Evolutionary conservation across 805 yeast genomes (phyloP).

Genomic region (Pichia kluyveri): DNA sequence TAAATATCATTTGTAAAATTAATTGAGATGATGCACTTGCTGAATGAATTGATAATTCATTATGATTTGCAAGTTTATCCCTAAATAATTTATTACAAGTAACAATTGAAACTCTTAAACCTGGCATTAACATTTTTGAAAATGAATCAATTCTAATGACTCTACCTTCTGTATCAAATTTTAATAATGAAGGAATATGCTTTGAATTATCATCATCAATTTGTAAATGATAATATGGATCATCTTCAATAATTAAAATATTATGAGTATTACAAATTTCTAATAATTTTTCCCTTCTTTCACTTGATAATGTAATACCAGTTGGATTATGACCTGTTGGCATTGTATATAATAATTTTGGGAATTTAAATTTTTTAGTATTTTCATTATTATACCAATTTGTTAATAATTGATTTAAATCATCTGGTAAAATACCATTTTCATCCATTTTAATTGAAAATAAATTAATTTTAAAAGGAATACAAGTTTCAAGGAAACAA

Average conservation of each 20-base stretch:
- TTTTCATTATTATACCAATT: constrained; percentile 56
- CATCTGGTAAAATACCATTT: constrained; percentile 68
- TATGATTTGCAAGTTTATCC: constrained; percentile 43
- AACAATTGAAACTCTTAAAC: constrained; percentile 65
- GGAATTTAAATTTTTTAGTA: constrained; percentile 28
- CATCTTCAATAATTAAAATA: constrained; percentile 70
- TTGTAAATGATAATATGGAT: constrained; percentile 75
- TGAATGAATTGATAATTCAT: constrained; percentile 65
- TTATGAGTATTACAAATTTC: constrained; percentile 58
- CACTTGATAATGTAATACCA: constrained; percentile 54
- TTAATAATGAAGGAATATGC: constrained; percentile 53
- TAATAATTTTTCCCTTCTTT: constrained; percentile 51
- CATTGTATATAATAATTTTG: constrained; percentile 58
- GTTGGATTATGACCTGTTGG: constrained; percentile 85
- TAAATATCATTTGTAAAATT: constrained; percentile 46
- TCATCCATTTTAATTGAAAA: constrained; percentile 74
- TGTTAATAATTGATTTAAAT: constrained; percentile 49
- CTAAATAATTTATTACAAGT: constrained; percentile 51
- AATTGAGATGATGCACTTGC: constrained; percentile 70
- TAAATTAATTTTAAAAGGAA: constrained; percentile 57
- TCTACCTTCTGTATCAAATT: constrained; percentile 69
- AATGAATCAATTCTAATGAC: constrained; percentile 72
- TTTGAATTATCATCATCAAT: constrained; percentile 35
- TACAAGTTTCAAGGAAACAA: constrained; percentile 75
- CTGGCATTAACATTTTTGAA: constrained; percentile 75